These are phyloP conservation scores for Adansonia digitata DNA, from an alignment of 345 rosid species.

Conservation along the genomic window DNA sequence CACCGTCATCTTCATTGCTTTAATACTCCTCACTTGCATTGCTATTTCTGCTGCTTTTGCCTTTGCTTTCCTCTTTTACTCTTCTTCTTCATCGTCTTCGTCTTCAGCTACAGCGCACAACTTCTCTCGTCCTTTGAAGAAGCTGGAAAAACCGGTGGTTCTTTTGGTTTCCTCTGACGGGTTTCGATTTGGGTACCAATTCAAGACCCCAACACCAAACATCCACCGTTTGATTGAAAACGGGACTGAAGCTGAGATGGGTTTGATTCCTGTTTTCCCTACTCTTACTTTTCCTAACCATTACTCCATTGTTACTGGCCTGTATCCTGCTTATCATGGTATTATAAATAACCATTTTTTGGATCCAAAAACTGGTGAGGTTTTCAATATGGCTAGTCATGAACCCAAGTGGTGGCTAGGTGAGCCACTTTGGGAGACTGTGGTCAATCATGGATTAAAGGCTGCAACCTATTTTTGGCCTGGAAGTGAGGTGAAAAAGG, in stretches of 20 bases:
- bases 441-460: conserved; percentile 64
- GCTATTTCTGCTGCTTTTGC: conserved; percentile 78
- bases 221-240: conserved; percentile 66
- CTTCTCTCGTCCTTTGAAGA: conserved; percentile 52
- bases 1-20: conserved; percentile 46
- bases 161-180: conserved; percentile 84
- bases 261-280: conserved; percentile 87
- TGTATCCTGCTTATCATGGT: conserved; percentile 86
- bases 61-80: conserved; percentile 44
- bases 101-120: conserved; percentile 14
- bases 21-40: conserved; percentile 48
- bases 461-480: conserved; percentile 98
- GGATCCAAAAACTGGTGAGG: conserved; percentile 56
- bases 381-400: conserved; percentile 65
- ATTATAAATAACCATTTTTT: conserved; percentile 64
- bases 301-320: conserved; percentile 89
- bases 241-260: conserved; percentile 84
- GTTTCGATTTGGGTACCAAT: conserved; percentile 92
- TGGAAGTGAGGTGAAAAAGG: conserved; percentile 91
- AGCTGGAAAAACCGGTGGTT: conserved; percentile 61
- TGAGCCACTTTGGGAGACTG: conserved; percentile 94
- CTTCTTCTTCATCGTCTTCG: not conserved
- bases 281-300: conserved; percentile 89
- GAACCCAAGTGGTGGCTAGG: conserved; percentile 97
- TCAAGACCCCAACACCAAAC: conserved; percentile 65